Percentiles rank a stretch among this genome's conserved stretches.
Conservation (phyloP, 1,284 basidiomycete species). For the Cystobasidium sp. region DNA sequence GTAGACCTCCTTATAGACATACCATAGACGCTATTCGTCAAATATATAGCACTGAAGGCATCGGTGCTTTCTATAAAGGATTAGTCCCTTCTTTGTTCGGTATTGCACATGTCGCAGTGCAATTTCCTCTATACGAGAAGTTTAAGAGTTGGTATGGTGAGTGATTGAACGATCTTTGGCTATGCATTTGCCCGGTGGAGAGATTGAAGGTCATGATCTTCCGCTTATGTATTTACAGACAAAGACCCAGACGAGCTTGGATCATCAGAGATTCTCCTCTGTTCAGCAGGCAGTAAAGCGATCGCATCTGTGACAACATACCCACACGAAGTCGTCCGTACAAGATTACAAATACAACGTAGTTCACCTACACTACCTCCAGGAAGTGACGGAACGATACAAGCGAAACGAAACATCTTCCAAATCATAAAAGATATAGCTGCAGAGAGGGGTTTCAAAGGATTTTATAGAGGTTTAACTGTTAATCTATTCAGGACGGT, state of each 20-base stretch:
- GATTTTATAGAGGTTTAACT: slow-evolving; percentile 85
- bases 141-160: slow-evolving; percentile 80
- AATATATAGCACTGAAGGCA: slow-evolving; percentile 84
- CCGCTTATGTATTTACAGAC: background rate
- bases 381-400: slow-evolving; percentile 23
- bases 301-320: slow-evolving; percentile 90
- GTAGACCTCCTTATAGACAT: slow-evolving; percentile 77
- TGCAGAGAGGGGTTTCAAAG: slow-evolving; percentile 78
- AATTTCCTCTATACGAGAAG: slow-evolving; percentile 93
- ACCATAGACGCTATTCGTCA: slow-evolving; percentile 82
- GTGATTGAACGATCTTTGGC: slow-evolving; percentile 58
- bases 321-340: slow-evolving; percentile 93
- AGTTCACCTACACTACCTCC: slow-evolving; percentile 45
- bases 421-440: slow-evolving; percentile 75
- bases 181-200: too few relatives aligned
- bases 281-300: slow-evolving; percentile 90
- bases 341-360: slow-evolving; percentile 82
- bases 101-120: slow-evolving; percentile 88
- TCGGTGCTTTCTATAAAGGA: slow-evolving; percentile 86
- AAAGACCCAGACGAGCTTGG: slow-evolving; percentile 62
- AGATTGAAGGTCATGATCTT: too few relatives aligned
- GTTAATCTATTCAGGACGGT: slow-evolving; percentile 90
- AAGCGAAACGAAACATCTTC: slow-evolving; percentile 64
- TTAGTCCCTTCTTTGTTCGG: slow-evolving; percentile 85
- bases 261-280: slow-evolving; percentile 74